A percentile compares a stretch with the other conserved stretches of the same genome.
Conservation (phyloP, 495 filamentous ascomycete genomes). For the Hyaloscypha hepaticicola region DNA sequence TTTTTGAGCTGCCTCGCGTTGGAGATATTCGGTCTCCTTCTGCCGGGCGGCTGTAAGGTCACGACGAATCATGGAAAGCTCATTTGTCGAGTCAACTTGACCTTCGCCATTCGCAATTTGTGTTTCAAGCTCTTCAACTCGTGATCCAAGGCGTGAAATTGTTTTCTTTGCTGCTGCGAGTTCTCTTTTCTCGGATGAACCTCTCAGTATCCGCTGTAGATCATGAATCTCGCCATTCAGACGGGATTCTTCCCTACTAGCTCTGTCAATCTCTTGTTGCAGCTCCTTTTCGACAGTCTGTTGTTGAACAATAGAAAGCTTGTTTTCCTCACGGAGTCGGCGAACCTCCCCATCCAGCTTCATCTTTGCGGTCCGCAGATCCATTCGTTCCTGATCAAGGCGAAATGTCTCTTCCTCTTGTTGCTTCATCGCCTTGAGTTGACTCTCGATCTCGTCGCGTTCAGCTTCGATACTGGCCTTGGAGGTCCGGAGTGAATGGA, state of each 20-base stretch:
- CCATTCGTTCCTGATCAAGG: conserved; percentile 62
- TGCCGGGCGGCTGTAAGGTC: conserved; percentile 62
- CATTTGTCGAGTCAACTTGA: conserved; percentile 47
- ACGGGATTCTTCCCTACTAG: conserved; percentile 50
- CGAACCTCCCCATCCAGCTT: conserved; percentile 60
- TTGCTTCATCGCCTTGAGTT: conserved; percentile 50
- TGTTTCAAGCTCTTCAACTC: conserved; percentile 56
- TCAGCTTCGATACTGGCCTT: conserved; percentile 57
- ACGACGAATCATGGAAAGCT: conserved; percentile 57
- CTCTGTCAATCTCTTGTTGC: conserved; percentile 42
- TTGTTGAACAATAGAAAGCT: conserved; percentile 47
- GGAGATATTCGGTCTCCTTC: conserved; percentile 60
- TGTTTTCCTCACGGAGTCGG: conserved; percentile 57
- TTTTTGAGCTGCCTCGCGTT: conserved; percentile 62
- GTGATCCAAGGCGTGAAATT: conserved; percentile 58
- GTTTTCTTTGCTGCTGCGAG: conserved; percentile 45
- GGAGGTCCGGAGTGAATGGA: conserved; percentile 54
- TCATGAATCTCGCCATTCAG: conserved; percentile 50
- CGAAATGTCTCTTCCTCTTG: conserved; percentile 51
- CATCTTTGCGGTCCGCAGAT: conserved; percentile 57
- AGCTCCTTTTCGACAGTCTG: conserved; percentile 40
- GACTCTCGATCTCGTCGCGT: conserved; percentile 60
- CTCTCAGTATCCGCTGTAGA: conserved; percentile 44
- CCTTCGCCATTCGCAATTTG: conserved; percentile 31
- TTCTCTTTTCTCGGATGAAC: conserved; percentile 40